Conservation (phyloP, 306 rosid species). For the Cyamopsis tetragonoloba region DNA sequence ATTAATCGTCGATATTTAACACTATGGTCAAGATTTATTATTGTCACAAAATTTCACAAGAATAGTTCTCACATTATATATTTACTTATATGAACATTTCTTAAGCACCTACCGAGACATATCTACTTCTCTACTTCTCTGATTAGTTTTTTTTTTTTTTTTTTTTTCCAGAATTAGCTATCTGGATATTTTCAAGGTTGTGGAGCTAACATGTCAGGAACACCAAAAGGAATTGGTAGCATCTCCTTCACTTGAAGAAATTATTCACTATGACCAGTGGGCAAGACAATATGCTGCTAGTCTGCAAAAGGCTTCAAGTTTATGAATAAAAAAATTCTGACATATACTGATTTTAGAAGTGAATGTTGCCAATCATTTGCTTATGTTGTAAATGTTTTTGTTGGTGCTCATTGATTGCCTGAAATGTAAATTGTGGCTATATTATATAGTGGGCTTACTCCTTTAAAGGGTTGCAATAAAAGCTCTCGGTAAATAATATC, state of each 20-base stretch:
- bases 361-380: background rate
- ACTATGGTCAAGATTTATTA: too few species aligned
- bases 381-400: background rate
- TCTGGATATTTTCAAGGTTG: conserved; percentile 82
- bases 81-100: too few species aligned
- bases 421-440: background rate
- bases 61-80: too few species aligned
- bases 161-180: conserved; percentile 59
- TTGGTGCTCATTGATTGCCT: conserved; percentile 6
- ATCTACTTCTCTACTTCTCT: too few species aligned
- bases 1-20: too few species aligned
- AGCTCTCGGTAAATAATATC: background rate
- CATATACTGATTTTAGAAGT: background rate
- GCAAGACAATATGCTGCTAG: conserved; percentile 71
- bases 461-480: background rate
- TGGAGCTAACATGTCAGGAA: conserved; percentile 71
- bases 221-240: conserved; percentile 55
- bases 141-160: background rate
- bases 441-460: background rate
- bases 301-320: conserved; percentile 41
- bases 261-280: conserved; percentile 77
- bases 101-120: too few species aligned
- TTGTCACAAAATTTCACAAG: too few species aligned
- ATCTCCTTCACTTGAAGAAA: conserved; percentile 86
- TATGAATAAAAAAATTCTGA: conserved; percentile 31